Base-by-base conservation (phyloP, 768 basidiomycete genomes). In the Pluteus cervinus region DNA sequence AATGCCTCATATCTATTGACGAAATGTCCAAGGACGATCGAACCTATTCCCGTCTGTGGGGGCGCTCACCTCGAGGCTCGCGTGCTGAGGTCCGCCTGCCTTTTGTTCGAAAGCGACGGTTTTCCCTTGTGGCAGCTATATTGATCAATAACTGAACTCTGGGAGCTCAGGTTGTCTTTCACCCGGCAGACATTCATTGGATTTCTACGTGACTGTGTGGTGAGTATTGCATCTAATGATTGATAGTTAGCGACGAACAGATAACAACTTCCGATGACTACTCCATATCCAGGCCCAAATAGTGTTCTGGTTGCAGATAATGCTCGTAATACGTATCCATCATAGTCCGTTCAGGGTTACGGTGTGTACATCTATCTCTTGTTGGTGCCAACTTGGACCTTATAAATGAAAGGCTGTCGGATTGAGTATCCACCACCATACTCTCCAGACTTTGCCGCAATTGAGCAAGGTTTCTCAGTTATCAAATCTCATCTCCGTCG, bases 11-110 rank as follows among this genome's bases (percentile, higher is more conserved):
- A 0, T 43, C 37, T 14, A 33, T 60, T 36, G 57, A 58, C 37
- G 49, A 58, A 32, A 45, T 48, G 10, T 54, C 48, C 15, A 58
- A 57, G 42, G 53, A 60, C 30, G 50, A 58, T 32, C 40, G 42
- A 1, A 55, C 52, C 14, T 51, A 48, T 37, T 41, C 49, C 15
- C 34, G 45, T 4, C 16, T 46, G 4, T 55, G 45, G 33, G 56
- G 58, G 5, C 7, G 43, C 9, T 33, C 56, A 10, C 37, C 14
- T 3, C 15, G 15, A 17, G 52, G 57, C 1, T 23, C 25, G 21
- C 41, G 45, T 6, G 49, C 37, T 4, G 47, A 54, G 24, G 41
- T 46, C 1, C 40, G 42, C 33, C 36, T 41, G 18, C 50, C 47
- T 7, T 55, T 51, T 44, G 47, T 54, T 10, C 24, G 43, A 4